Percentiles rank a stretch among this genome's conserved stretches.
phyloP scores from a whole-genome alignment of 163 green algal genomes.

The Chlamydomonas reinhardtii region DNA sequence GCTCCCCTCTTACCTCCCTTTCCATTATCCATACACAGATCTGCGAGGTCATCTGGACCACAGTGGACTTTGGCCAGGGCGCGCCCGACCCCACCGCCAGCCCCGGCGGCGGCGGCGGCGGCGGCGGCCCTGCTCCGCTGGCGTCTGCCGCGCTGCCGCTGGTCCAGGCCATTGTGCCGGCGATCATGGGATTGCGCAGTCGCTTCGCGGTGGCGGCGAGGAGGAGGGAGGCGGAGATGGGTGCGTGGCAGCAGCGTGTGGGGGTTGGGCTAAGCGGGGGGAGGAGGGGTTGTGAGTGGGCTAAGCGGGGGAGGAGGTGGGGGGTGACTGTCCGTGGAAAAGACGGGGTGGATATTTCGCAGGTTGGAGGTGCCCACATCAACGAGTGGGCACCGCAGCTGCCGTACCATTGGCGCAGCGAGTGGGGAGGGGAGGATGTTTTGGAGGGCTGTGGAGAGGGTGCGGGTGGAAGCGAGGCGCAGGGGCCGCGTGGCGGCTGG shows the following conservation, averaged over 20 bases:
- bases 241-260: neutral
- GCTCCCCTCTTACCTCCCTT: too few relatives aligned
- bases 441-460: too few relatives aligned
- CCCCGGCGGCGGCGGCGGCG: neutral
- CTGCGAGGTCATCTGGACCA: constrained; percentile 89
- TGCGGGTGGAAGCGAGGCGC: neutral
- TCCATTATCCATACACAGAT: constrained; percentile 20
- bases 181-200: constrained; percentile 67
- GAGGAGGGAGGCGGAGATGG: constrained; percentile 43
- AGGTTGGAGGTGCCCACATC: too few relatives aligned
- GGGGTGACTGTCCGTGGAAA: too few relatives aligned
- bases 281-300: neutral
- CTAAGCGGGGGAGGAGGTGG: neutral
- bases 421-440: too few relatives aligned
- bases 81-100: neutral
- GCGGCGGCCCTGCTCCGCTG: constrained; percentile 17
- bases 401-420: too few relatives aligned
- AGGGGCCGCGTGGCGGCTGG: too few relatives aligned
- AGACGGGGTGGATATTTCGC: too few relatives aligned
- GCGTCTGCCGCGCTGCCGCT: constrained; percentile 77
- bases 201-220: constrained; percentile 73
- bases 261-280: neutral
- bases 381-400: too few relatives aligned
- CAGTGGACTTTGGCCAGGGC: constrained; percentile 57
- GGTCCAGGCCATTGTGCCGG: constrained; percentile 64